These are phyloP conservation scores for Mucor racemosus DNA, from an alignment of 371 early-diverging fungal species.

Conservation along the genomic window DNA sequence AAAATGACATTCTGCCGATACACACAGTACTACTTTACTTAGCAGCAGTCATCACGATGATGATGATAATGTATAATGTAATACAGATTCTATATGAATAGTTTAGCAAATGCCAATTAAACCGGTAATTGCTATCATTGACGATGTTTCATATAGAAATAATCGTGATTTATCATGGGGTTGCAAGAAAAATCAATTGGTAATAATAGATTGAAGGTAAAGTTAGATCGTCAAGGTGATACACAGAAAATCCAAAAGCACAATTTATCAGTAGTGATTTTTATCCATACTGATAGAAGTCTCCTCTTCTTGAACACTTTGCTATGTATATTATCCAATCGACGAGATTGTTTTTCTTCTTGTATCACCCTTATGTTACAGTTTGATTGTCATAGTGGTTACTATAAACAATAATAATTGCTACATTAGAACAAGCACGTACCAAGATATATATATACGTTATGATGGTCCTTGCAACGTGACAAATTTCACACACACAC, in stretches of 20 bases:
- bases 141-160: background rate
- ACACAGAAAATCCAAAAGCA: background rate
- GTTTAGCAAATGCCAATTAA: background rate
- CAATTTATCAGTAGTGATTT: background rate
- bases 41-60: background rate
- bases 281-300: no score
- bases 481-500: conserved; percentile 3
- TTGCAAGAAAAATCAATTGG: no score
- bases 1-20: no score
- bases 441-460: background rate
- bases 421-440: background rate
- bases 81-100: background rate
- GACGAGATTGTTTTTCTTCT: background rate
- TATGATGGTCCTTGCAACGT: background rate
- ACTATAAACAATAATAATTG: background rate
- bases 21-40: background rate
- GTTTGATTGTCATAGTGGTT: background rate
- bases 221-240: background rate
- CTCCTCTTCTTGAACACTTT: background rate
- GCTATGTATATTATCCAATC: background rate
- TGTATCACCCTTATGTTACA: background rate
- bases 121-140: background rate
- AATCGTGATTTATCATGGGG: background rate
- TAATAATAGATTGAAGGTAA: no score
- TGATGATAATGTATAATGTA: background rate